A percentile compares a stretch with the other conserved stretches of the same genome.
Evolutionary conservation across 129 eudicot species (phyloP).

Genomic region (Lactuca sativa): DNA sequence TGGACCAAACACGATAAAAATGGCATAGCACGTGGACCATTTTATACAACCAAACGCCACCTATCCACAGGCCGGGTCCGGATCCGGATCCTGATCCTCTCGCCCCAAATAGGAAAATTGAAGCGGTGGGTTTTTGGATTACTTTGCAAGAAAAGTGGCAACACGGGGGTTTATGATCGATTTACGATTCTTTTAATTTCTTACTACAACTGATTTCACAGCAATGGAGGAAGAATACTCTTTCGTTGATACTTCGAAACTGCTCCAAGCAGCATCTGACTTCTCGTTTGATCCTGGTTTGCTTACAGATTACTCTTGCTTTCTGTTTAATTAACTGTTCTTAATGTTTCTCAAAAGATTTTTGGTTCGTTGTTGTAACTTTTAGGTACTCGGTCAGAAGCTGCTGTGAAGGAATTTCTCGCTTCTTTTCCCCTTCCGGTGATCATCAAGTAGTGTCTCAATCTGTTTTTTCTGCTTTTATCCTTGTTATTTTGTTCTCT

Average conservation of each 20-base stretch:
- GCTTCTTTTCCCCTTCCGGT: slow-evolving; percentile 74
- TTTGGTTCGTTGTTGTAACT: slow-evolving; percentile 2
- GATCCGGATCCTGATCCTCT: not conserved
- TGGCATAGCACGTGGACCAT: too few relatives aligned
- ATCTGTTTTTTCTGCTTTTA: not conserved
- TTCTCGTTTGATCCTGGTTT: slow-evolving; percentile 76
- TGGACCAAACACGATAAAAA: too few relatives aligned
- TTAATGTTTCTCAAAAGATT: not conserved
- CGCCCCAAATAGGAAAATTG: not conserved
- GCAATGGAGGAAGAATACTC: slow-evolving; percentile 76
- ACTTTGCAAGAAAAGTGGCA: slow-evolving; percentile 23
- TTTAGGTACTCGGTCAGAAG: slow-evolving; percentile 70
- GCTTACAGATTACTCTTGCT: not conserved
- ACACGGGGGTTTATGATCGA: not conserved
- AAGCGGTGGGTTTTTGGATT: slow-evolving; percentile 45
- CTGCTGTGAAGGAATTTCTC: slow-evolving; percentile 75
- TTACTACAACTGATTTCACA: not conserved
- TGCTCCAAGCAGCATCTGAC: slow-evolving; percentile 77
- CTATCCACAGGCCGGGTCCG: too few relatives aligned
- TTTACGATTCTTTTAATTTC: not conserved
- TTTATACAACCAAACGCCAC: too few relatives aligned
- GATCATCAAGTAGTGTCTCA: slow-evolving; percentile 54
- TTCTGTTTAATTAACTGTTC: not conserved
- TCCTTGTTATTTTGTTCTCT: not conserved
- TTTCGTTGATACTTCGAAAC: slow-evolving; percentile 51